Evolutionary conservation across 208 protist genomes (phyloP), one percentile per base, ranked within the genome.

Genomic region (Crithidia expoeki): DNA sequence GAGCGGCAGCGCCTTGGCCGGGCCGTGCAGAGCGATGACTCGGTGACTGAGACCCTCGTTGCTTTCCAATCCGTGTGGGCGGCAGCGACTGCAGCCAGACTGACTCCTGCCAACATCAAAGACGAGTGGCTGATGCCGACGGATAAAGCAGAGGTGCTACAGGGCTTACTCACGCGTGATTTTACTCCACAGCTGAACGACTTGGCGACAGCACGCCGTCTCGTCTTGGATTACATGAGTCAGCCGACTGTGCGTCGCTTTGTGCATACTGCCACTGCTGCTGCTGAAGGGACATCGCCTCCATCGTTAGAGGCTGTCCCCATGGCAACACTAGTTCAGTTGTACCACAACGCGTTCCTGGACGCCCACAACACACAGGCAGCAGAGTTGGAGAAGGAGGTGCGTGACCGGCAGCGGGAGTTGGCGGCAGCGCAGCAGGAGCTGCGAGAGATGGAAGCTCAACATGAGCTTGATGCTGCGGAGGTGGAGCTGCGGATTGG

Each of bases 401-500:
- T 77, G 19, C 30, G 33, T 3, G 62, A 63, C 6, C 44, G 36
- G 23, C 47, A 34, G 4, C 1, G 34, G 23, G 63, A 32, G 3
- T 1, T 23, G 11, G 34, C 28, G 23, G 27, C 11, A 17, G 32
- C 60, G 19, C 17, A 32, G 49, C 34, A 49, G 36, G 40, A 50
- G 27, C 52, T 73, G 16, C 66, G 34, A 11, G 49, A 79, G 42
- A n/a, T 63, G 47, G 61, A 71, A 30, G 55, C 33, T 34, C 33
- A 70, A 47, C 66, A 72, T 49, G 52, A 61, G 14, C 19, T 7
- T 9, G 72, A 74, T 42, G 38, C 25, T 19, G 62, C 28, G 42
- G 66, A 68, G 63, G 47, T 86, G 67, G 77, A 88, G 65, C 30
- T 76, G 10, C 69, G 63, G 6, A 61, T 91, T 32, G 56, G 61